A percentile compares a stretch with the other conserved stretches of the same genome.
Conservation (phyloP, 495 filamentous ascomycete species). For the Xylaria scruposa region DNA sequence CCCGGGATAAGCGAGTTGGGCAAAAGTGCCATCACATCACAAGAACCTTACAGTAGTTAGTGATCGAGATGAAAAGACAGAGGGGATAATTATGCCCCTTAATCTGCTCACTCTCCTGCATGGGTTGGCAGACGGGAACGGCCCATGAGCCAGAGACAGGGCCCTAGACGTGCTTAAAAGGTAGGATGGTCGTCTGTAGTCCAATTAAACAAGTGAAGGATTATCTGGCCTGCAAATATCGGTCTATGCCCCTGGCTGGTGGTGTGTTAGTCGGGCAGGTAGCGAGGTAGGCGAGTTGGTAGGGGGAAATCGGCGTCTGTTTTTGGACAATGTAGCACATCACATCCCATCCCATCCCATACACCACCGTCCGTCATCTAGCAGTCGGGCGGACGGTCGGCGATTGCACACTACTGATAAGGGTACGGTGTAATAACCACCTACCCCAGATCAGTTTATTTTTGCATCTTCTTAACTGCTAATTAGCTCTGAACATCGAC, state of each 20-base stretch:
- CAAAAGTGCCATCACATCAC: slow-evolving; percentile 13
- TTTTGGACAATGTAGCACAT: background rate
- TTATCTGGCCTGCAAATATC: background rate
- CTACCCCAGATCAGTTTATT: slow-evolving; percentile 3
- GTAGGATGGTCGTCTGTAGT: background rate
- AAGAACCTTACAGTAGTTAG: background rate
- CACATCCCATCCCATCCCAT: too few species aligned
- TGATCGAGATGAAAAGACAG: background rate
- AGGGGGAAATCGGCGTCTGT: slow-evolving; percentile 3
- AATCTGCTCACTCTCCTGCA: background rate
- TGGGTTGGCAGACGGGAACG: background rate
- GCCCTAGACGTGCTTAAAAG: background rate
- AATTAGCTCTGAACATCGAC: background rate
- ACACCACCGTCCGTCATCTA: background rate
- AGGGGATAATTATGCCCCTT: slow-evolving; percentile 4
- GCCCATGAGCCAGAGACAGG: background rate
- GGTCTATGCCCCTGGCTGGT: background rate
- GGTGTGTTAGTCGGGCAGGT: background rate
- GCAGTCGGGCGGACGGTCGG: background rate
- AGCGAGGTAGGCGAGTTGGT: background rate
- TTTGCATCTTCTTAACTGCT: background rate
- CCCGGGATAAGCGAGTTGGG: slow-evolving; percentile 8
- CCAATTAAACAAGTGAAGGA: background rate
- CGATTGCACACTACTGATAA: background rate
- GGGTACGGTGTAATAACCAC: background rate